These are phyloP conservation scores for Erysimum cheiri DNA, from an alignment of 441 rosid species.

Conservation along the genomic window DNA sequence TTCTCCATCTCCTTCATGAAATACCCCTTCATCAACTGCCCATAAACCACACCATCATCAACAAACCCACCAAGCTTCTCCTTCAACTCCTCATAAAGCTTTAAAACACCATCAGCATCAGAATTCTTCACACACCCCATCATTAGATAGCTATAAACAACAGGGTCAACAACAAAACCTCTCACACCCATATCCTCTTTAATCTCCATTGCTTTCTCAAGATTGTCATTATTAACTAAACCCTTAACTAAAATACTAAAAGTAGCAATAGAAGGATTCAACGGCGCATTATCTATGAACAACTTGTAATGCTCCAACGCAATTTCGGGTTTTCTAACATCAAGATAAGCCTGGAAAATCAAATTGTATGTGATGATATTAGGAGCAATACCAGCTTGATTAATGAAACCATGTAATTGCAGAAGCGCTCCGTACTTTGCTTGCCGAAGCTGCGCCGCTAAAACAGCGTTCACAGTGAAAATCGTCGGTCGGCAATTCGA, in stretches of 20 bases:
- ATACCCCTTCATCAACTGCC: conserved; percentile 79
- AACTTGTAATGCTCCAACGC: conserved; percentile 83
- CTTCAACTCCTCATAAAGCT: conserved; percentile 76
- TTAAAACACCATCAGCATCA: conserved; percentile 66
- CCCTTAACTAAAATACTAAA: conserved; percentile 81
- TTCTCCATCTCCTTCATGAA: conserved; percentile 76
- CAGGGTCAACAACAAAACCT: conserved; percentile 66
- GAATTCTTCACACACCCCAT: conserved; percentile 56
- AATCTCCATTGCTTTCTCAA: conserved; percentile 81
- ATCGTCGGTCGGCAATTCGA: conserved; percentile 90
- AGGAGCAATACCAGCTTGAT: conserved; percentile 81
- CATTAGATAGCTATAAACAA: conserved; percentile 76
- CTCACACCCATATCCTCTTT: conserved; percentile 76
- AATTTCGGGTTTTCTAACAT: conserved; percentile 74
- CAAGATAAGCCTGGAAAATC: conserved; percentile 80
- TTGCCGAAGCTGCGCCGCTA: conserved; percentile 83
- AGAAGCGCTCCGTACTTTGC: conserved; percentile 73
- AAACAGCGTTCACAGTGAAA: conserved; percentile 83
- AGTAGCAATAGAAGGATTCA: conserved; percentile 76
- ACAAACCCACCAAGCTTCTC: conserved; percentile 70
- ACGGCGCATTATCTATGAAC: conserved; percentile 66
- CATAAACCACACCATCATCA: conserved; percentile 83
- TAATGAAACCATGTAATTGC: conserved; percentile 75
- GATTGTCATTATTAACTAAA: conserved; percentile 72
- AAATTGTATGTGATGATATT: conserved; percentile 78